Percentiles rank a stretch among this genome's conserved stretches.
Evolutionary conservation across 768 basidiomycete genomes (phyloP).

Genomic region (Serendipita sp.): DNA sequence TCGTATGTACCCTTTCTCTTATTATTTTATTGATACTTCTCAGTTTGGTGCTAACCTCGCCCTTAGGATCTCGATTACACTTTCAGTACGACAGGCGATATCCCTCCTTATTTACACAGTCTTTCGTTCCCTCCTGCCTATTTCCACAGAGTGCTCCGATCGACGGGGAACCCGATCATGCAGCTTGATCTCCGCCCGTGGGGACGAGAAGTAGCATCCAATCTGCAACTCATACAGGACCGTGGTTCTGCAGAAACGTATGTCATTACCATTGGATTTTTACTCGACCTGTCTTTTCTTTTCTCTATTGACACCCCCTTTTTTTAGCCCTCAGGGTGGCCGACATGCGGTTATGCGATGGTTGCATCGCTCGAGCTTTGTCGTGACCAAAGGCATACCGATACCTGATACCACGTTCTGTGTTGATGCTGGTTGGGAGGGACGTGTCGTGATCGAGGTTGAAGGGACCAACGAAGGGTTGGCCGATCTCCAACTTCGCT

Average conservation of each 20-base stretch:
- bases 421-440: slow-evolving; percentile 71
- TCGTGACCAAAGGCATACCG: slow-evolving; percentile 33
- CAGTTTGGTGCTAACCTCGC: neutral
- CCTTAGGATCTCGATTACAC: slow-evolving; percentile 70
- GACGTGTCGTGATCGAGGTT: slow-evolving; percentile 66
- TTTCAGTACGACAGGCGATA: slow-evolving; percentile 57
- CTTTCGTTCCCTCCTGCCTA: slow-evolving; percentile 76
- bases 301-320: slow-evolving; percentile 7
- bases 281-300: slow-evolving; percentile 5
- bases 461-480: slow-evolving; percentile 79
- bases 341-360: slow-evolving; percentile 72
- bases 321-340: slow-evolving; percentile 53
- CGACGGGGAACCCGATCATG: slow-evolving; percentile 30
- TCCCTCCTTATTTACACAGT: slow-evolving; percentile 65
- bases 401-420: slow-evolving; percentile 38
- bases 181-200: slow-evolving; percentile 65
- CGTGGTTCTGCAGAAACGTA: slow-evolving; percentile 67
- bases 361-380: slow-evolving; percentile 68
- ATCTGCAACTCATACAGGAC: slow-evolving; percentile 64
- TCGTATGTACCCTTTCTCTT: slow-evolving; percentile 34
- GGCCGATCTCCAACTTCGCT: slow-evolving; percentile 58
- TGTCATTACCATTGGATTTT: slow-evolving; percentile 19
- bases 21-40: neutral
- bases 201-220: slow-evolving; percentile 59
- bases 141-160: slow-evolving; percentile 72